Percentiles rank a stretch among this genome's conserved stretches.
Evolutionary conservation across 805 yeast species (phyloP).

Genomic region (Starmerella powellii): DNA sequence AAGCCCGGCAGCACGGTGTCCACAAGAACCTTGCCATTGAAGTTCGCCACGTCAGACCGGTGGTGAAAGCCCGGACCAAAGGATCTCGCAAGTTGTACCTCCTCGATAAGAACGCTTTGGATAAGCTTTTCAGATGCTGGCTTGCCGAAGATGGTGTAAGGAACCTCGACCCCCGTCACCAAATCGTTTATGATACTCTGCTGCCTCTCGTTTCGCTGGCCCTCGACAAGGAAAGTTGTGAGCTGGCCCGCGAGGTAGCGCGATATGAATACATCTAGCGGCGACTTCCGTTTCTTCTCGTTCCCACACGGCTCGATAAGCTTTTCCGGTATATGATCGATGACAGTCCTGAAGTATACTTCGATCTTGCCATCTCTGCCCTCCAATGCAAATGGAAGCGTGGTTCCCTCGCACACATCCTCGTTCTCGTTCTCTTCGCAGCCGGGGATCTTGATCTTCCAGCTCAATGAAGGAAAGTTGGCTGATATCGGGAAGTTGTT

Average conservation of each 20-base stretch:
- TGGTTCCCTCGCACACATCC: conserved; percentile 17
- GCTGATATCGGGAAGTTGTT: conserved; percentile 16
- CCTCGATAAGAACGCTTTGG: conserved; percentile 21
- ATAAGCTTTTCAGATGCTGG: conserved; percentile 23
- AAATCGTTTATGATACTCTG: conserved; percentile 12
- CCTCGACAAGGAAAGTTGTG: conserved; percentile 19
- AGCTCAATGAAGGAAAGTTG: conserved; percentile 23
- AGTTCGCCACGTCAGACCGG: conserved; percentile 2
- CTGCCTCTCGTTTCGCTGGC: conserved; percentile 12
- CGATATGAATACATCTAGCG: conserved; percentile 24
- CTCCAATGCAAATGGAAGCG: conserved; percentile 10
- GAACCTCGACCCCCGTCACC: conserved; percentile 14
- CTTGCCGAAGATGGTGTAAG: conserved; percentile 22
- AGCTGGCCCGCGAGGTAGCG: conserved; percentile 23
- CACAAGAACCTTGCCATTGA: conserved; percentile 25
- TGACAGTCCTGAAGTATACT: conserved; percentile 13
- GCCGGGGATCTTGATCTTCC: conserved; percentile 26
- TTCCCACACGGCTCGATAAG: conserved; percentile 21
- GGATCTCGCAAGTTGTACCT: conserved; percentile 18
- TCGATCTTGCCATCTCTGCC: conserved; percentile 6
- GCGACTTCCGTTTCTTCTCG: conserved; percentile 17
- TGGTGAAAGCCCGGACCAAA: conserved; percentile 5
- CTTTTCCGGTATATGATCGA: conserved; percentile 20
- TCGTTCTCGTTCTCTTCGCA: conserved; percentile 16
- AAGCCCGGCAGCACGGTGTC: conserved; percentile 22